Evolutionary conservation across 331 rosid species (phyloP), one percentile per base, ranked within the genome.

Genomic region (Acacia concinna): DNA sequence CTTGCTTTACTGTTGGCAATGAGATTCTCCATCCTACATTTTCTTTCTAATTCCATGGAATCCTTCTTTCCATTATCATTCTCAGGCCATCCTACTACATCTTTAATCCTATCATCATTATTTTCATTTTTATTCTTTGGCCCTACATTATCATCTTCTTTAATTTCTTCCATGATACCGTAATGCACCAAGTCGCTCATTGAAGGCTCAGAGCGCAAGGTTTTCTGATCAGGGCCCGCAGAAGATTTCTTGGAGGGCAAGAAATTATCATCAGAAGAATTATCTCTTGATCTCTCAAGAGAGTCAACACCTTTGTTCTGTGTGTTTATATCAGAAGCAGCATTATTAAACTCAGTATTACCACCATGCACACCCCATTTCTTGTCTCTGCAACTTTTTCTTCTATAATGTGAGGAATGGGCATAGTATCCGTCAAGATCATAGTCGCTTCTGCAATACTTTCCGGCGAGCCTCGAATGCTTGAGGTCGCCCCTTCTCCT

Each of bases 1-100:
- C 93, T 90, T 71, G 92, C 93, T 79, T 84, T 93, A 78, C 98
- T 87, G 73, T 89, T 93, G 6, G 97, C 96, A 63, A 93, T 93
- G 38, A 96, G 89, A 79, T 87, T 96, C 74, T 96, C 98, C 20
- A 96, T 60, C 85, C 96, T 91, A 69, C 71, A 86, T 81, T 87
- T 93, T 44, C 94, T 89, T 79, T 96, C 98, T 14, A 84, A 73
- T 91, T 86, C 99, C 1, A 90, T 80, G 12, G 81, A 77, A 69
- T 84, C 88, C 64, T 74, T 86, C 52, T 88, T 89, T 69, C 89
- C 98, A 71, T 91, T 38, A 38, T 8, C 91, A 70, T 91, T 92
- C 14, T 86, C 93, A 28, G 86, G 77, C 85, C 90, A 85, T 63
- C 90, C 92, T 44, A 86, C 73, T 35, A 86, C 74, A 34, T 77